Evolutionary conservation across 2,329 filamentous ascomycete species (phyloP), one percentile per base, ranked within the genome.

Genomic region (Ophiostoma novo-ulmi): DNA sequence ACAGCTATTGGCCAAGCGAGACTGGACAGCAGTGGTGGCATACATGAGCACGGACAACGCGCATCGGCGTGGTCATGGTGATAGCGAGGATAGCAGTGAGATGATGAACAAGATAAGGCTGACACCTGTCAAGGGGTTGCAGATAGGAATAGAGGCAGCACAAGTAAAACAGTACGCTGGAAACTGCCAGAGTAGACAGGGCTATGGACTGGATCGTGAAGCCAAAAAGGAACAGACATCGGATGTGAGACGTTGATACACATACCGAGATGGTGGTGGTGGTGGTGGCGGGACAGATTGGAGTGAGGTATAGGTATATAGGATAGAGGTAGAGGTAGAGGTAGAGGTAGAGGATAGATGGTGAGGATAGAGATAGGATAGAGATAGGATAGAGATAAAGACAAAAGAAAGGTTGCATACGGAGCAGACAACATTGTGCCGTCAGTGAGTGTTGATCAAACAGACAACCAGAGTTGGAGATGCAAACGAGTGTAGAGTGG

Each of bases 401-500:
- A 26, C 26, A 67, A 70, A 17, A 69, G 1, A 67, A 22, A 67
- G 3, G 26, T 3, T 31, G 61, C 61, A 22, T 65, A 69, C 58
- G 55, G 26, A 35, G 39, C n/a, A 36, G 35, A 41, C 55, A 63
- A 52, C 4, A 22, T 26, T 31, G 20, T 55, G 52, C 22, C 22
- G n/a, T 31, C 31, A 31, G n/a, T 26, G 52, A 31, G 17, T 2
- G 52, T 13, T 31, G 2, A 3, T 31, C 31, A 31, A 4, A 31
- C 31, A 31, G 31, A 31, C 26, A 31, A 31, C 31, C 31, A 31
- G 2, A 3, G 31, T 31, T 31, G 31, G 31, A 31, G 31, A 31
- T 31, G 31, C 3, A 31, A 3, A 31, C 31, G 31, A 31, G 31
- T 31, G 31, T 39, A 3, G 38, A 39, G 38, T 39, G 38, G 38